Evolutionary conservation across 805 yeast species (phyloP).

Genomic region (Wickerhamiella kurtzmanii): DNA sequence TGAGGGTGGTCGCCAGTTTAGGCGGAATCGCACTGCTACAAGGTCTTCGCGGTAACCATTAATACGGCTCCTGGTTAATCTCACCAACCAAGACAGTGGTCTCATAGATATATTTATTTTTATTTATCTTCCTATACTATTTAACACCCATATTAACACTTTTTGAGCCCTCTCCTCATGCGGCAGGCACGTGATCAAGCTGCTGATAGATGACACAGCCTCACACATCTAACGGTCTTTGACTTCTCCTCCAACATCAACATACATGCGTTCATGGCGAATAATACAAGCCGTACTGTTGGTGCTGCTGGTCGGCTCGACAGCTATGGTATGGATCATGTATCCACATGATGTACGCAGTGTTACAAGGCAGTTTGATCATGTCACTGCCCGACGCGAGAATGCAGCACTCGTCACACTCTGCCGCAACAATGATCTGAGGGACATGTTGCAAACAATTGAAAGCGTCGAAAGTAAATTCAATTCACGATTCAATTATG

Average conservation of each 20-base stretch:
- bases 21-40: too few relatives aligned
- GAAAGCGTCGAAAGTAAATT: slow-evolving; percentile 53
- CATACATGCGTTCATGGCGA: neutral
- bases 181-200: too few relatives aligned
- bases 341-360: slow-evolving; percentile 30
- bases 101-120: too few relatives aligned
- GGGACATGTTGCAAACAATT: slow-evolving; percentile 43
- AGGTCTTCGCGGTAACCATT: too few relatives aligned
- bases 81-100: too few relatives aligned
- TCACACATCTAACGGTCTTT: neutral
- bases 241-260: neutral
- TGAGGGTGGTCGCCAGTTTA: too few relatives aligned
- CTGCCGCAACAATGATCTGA: slow-evolving; percentile 55
- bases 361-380: slow-evolving; percentile 72
- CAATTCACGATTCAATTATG: slow-evolving; percentile 49
- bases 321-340: neutral
- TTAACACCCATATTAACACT: too few relatives aligned
- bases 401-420: slow-evolving; percentile 46
- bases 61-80: too few relatives aligned
- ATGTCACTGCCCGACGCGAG: slow-evolving; percentile 33
- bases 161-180: too few relatives aligned
- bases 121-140: too few relatives aligned
- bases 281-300: neutral
- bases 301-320: neutral
- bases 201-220: neutral